Evolutionary conservation across 2,329 filamentous ascomycete species (phyloP).

Genomic region (Xylaria sp.): DNA sequence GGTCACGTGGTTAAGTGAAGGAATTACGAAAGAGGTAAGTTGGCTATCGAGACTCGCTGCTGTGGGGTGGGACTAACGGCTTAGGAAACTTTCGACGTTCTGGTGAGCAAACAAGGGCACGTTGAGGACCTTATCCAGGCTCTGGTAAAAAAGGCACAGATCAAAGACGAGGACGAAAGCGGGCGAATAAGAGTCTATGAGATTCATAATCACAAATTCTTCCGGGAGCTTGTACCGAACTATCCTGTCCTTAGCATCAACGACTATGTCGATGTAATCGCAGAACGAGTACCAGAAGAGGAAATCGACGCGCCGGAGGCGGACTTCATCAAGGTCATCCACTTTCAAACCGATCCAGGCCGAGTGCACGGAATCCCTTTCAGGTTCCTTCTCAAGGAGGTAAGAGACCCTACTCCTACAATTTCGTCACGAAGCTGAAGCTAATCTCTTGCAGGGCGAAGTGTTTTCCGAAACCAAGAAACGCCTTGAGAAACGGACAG

Average conservation of each 20-base stretch:
- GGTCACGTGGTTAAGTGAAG: conserved; percentile 86
- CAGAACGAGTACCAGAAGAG: conserved; percentile 81
- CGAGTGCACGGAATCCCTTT: conserved; percentile 91
- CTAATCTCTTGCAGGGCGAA: conserved; percentile 69
- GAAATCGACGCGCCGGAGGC: conserved; percentile 67
- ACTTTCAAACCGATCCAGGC: conserved; percentile 89
- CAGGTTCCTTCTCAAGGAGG: conserved; percentile 84
- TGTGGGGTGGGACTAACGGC: conserved; percentile 37
- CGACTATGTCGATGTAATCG: conserved; percentile 84
- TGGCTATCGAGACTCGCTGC: not conserved
- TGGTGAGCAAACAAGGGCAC: conserved; percentile 87
- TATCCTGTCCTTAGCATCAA: conserved; percentile 83
- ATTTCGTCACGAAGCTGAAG: conserved; percentile 36
- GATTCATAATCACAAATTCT: conserved; percentile 82
- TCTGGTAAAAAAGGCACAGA: conserved; percentile 81
- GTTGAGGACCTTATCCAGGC: conserved; percentile 80
- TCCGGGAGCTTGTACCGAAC: conserved; percentile 77
- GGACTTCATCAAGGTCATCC: conserved; percentile 81
- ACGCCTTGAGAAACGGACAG: conserved; percentile 89
- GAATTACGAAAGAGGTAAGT: conserved; percentile 86
- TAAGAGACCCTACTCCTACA: conserved; percentile 51
- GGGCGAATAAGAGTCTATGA: conserved; percentile 84
- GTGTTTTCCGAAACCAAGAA: conserved; percentile 92
- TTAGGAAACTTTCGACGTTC: conserved; percentile 80
- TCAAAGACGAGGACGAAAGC: conserved; percentile 76